A percentile compares a stretch with the other conserved stretches of the same genome.
phyloP scores from a whole-genome alignment of 768 basidiomycete species.

The Auricularia auricula-judae region DNA sequence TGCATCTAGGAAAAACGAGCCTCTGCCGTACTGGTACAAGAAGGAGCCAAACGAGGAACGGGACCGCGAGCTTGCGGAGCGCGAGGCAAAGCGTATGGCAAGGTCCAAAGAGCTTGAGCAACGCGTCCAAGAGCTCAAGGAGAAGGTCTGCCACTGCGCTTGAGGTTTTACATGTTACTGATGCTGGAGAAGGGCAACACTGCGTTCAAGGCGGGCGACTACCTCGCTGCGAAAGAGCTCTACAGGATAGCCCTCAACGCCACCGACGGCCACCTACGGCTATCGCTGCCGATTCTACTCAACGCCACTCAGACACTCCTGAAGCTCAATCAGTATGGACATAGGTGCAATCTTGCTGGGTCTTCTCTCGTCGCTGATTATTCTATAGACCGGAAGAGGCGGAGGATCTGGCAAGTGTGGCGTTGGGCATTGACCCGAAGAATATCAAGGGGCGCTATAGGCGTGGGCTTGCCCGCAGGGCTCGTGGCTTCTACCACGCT shows the following conservation, averaged over 20 bases:
- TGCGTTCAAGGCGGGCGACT: slow-evolving; percentile 28
- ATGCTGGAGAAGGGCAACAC: slow-evolving; percentile 29
- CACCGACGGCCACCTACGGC: background rate
- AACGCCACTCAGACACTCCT: background rate
- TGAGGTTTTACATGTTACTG: background rate
- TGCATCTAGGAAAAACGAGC: too few relatives aligned
- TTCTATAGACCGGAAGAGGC: background rate
- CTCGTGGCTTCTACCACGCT: background rate
- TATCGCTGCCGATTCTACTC: background rate
- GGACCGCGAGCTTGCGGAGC: background rate
- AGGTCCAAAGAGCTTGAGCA: background rate
- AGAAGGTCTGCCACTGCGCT: background rate
- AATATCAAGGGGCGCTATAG: background rate
- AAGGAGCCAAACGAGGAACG: background rate
- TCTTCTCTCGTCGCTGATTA: background rate
- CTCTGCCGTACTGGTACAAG: background rate
- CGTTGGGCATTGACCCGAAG: background rate
- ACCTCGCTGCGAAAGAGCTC: slow-evolving; percentile 5
- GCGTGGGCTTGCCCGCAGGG: background rate
- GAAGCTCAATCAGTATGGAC: background rate
- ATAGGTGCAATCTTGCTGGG: background rate
- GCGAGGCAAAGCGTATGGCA: background rate
- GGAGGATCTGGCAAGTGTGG: background rate
- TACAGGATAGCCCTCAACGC: background rate
- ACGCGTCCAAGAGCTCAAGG: background rate